Conservation (phyloP, 352 stramenopile genomes). For the Plasmopara viticola region DNA sequence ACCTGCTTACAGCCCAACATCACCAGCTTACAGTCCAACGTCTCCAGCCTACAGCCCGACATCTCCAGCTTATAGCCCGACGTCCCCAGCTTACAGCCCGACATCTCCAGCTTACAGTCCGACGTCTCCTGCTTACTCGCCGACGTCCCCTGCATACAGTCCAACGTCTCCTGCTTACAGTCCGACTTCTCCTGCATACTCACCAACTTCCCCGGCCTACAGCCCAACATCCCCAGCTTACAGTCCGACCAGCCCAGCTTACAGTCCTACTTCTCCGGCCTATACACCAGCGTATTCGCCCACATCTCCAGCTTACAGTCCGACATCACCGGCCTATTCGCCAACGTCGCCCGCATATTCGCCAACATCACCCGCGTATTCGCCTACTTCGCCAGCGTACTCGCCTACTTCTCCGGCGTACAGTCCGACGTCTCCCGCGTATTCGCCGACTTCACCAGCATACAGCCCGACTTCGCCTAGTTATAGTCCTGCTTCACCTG, state of each 20-base stretch:
- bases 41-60: slow-evolving; percentile 59
- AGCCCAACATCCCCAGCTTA: slow-evolving; percentile 70
- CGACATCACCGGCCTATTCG: slow-evolving; percentile 58
- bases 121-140: slow-evolving; percentile 50
- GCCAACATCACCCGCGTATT: slow-evolving; percentile 62
- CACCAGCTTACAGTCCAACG: slow-evolving; percentile 73
- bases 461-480: slow-evolving; percentile 73
- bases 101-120: slow-evolving; percentile 61
- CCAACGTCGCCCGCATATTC: slow-evolving; percentile 64
- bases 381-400: slow-evolving; percentile 61
- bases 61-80: slow-evolving; percentile 62
- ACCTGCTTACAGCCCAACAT: slow-evolving; percentile 71
- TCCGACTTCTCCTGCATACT: slow-evolving; percentile 62
- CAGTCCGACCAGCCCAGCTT: slow-evolving; percentile 84
- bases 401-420: slow-evolving; percentile 63
- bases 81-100: slow-evolving; percentile 71
- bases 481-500: slow-evolving; percentile 71
- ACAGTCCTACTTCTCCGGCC: slow-evolving; percentile 68
- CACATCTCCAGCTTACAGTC: slow-evolving; percentile 51
- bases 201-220: slow-evolving; percentile 61
- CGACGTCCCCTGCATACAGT: slow-evolving; percentile 64
- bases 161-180: slow-evolving; percentile 56
- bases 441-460: slow-evolving; percentile 64
- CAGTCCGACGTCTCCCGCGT: slow-evolving; percentile 62
- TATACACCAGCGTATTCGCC: slow-evolving; percentile 79